phyloP scores from a whole-genome alignment of 148 eudicot species.

The Arbutus unedo region DNA sequence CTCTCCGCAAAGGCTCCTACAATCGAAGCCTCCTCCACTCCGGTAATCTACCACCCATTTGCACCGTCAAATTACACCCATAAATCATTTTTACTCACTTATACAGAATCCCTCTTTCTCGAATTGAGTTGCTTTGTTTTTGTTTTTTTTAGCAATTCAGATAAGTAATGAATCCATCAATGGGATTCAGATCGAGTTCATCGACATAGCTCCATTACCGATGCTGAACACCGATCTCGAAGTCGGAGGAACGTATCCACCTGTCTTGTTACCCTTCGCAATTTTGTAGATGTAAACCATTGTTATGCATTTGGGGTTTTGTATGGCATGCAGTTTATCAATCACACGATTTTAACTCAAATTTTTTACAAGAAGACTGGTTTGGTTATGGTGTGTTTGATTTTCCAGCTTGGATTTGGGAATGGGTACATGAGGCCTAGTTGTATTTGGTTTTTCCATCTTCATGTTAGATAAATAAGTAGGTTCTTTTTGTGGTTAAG shows the following conservation, averaged over 20 bases:
- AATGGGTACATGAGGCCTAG: not conserved
- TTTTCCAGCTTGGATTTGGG: not conserved
- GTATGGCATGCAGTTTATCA: not conserved
- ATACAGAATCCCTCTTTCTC: not conserved
- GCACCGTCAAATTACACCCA: not conserved
- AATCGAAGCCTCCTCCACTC: conserved; percentile 72
- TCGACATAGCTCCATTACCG: conserved; percentile 75
- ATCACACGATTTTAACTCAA: not conserved
- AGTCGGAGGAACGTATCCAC: conserved; percentile 57
- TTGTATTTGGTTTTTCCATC: not conserved
- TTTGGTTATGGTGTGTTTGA: not conserved
- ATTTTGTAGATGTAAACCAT: not conserved
- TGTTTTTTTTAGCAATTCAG: conserved; percentile 44
- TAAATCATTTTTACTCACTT: not conserved
- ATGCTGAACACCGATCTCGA: conserved; percentile 85
- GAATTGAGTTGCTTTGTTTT: not conserved
- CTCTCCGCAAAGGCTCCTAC: conserved; percentile 76
- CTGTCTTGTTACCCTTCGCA: not conserved
- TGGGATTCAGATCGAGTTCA: conserved; percentile 53
- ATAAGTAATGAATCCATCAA: conserved; percentile 44
- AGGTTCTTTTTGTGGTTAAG: not conserved
- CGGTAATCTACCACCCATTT: conserved; percentile 25
- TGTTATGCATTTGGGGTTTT: not conserved
- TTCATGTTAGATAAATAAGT: not conserved
- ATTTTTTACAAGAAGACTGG: not conserved